Evolutionary conservation across 164 flowering plant species (phyloP), one percentile per base, ranked within the genome.

Genomic region (Macadamia integrifolia): DNA sequence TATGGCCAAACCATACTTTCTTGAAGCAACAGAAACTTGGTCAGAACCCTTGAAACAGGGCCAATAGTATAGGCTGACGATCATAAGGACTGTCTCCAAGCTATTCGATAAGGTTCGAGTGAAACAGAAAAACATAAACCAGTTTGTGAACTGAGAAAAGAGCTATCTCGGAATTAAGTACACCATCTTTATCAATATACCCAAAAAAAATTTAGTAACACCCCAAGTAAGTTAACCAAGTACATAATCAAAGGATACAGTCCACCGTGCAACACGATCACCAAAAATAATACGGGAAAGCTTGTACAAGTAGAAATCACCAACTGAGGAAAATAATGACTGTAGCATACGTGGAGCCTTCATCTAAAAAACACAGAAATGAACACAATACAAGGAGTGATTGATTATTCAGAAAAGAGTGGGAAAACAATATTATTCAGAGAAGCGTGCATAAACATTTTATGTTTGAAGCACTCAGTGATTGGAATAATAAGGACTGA

Each of bases 101-200:
- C 85, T 83, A 74, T 90, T 94, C 49, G 99, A 92, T 50, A 94
- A 74, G n/a, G 97, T 94, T 35, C 97, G 92, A 35, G 88, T 82
- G 77, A 85, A 74, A 72, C 97, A 88, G 85, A 78, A 94, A 72
- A 94, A 85, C 86, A 85, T 85, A 75, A 94, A 94, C 97, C 97
- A 94, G 79, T 94, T 94, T 67, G 81, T 69, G 77, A 88, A 73
- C 73, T 92, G 89, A 48, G 80, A 88, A 77, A 94, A 88, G 60
- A 94, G 88, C 97, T 90, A 79, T 18, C 30, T 43, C n/a, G 58
- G 60, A 73, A 72, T 86, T 80, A 88, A 88, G 87, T 62, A 66
- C 46, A 58, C 15, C 69, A 50, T 8, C 57, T 53, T 53, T 46
- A 8, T 46, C 9, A 46, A 46, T 46, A 11, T 46, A 46, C 50